Conservation (phyloP, 129 eudicot genomes). For the Ambrosia artemisiifolia region DNA sequence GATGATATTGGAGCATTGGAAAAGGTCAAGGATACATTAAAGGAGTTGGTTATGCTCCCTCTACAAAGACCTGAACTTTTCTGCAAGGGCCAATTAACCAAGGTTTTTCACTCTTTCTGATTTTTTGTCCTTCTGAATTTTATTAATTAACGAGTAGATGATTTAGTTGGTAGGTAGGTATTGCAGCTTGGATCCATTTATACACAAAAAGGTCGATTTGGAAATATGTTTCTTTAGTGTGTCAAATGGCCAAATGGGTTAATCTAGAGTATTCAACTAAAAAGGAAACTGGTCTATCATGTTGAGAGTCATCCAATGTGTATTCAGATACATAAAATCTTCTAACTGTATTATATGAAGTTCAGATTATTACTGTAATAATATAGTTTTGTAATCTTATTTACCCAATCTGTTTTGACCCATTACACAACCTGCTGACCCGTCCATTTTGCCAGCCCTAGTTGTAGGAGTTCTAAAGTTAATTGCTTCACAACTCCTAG, state of each 20-base stretch:
- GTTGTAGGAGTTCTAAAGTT: background rate
- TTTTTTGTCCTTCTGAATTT: background rate
- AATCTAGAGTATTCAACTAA: background rate
- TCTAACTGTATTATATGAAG: background rate
- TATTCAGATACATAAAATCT: background rate
- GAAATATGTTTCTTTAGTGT: background rate
- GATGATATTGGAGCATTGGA: conserved; percentile 99
- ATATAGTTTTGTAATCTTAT: background rate
- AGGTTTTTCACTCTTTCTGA: conserved; percentile 43
- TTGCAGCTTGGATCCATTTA: background rate
- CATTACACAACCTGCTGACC: background rate
- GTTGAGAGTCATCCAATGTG: background rate
- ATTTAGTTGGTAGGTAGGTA: background rate
- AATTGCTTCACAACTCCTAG: background rate
- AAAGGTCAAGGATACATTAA: conserved; percentile 92
- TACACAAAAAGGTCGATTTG: background rate
- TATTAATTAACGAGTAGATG: background rate
- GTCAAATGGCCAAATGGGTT: background rate
- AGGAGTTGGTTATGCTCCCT: conserved; percentile 97
- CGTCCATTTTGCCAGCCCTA: background rate
- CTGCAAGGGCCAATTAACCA: conserved; percentile 92
- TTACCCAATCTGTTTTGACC: background rate
- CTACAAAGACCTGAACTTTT: conserved; percentile 93
- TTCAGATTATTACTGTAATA: background rate
- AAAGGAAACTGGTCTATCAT: background rate